Percentiles rank a stretch among this genome's conserved stretches.
Conservation (phyloP, 176 grass and related monocot genomes). For the Hsuehochloa calcarea region DNA sequence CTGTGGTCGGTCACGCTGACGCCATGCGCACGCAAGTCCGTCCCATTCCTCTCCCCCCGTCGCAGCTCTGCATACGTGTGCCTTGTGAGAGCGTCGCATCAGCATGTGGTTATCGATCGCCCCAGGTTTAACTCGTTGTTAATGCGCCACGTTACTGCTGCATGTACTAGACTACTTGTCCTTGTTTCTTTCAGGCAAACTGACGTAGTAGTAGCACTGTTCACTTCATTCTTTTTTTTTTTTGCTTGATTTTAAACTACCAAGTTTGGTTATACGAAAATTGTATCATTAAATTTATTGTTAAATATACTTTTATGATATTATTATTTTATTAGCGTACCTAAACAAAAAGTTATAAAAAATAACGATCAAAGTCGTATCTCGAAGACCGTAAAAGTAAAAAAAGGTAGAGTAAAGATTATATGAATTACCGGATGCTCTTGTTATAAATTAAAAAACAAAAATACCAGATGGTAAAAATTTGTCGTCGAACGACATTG, state of each 20-base stretch:
- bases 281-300: no score
- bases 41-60: neutral
- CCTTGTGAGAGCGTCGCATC: conserved; percentile 53
- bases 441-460: neutral
- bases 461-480: neutral
- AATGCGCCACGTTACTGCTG: neutral
- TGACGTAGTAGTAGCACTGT: no score
- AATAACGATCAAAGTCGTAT: no score
- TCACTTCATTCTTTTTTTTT: no score
- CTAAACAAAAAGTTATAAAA: no score
- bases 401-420: no score
- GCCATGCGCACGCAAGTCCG: conserved; percentile 20
- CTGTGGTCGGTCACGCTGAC: conserved; percentile 44
- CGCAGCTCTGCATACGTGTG: conserved; percentile 20
- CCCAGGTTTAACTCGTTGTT: neutral
- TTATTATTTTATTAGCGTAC: no score
- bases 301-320: no score
- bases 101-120: neutral
- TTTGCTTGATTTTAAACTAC: no score
- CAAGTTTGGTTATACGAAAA: no score
- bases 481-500: neutral
- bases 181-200: neutral
- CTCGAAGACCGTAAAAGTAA: no score
- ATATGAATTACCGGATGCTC: neutral
- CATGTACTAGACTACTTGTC: no score